Evolutionary conservation across 2,329 filamentous ascomycete species (phyloP).

Genomic region (Scedosporium aurantiacum): DNA sequence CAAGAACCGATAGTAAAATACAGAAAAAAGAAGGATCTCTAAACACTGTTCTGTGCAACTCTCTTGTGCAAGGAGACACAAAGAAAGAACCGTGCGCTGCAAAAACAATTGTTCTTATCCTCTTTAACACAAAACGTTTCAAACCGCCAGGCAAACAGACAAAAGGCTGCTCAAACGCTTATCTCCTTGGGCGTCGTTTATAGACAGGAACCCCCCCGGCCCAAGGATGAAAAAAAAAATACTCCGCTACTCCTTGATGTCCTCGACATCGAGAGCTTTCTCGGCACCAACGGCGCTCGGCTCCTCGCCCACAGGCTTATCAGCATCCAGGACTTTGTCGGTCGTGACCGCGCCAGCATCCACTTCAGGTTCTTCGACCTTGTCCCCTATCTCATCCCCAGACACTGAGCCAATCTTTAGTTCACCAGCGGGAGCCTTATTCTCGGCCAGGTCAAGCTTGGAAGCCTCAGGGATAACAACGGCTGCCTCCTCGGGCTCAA

Average conservation of each 20-base stretch:
- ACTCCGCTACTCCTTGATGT: background rate
- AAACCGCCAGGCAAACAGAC: background rate
- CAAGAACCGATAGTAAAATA: background rate
- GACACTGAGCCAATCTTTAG: background rate
- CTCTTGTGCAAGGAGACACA: no score
- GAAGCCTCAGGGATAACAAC: slow-evolving; percentile 12
- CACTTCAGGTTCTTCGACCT: background rate
- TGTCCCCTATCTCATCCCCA: background rate
- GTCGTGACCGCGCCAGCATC: background rate
- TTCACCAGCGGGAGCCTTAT: slow-evolving; percentile 6
- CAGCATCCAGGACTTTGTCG: background rate
- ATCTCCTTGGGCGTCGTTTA: background rate
- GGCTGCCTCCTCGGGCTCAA: background rate
- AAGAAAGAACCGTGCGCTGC: no score
- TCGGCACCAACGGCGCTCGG: background rate
- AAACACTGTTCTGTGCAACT: no score
- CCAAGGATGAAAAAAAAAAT: no score
- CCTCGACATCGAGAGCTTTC: background rate
- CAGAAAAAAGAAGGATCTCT: background rate
- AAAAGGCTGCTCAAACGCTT: background rate
- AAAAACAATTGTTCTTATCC: no score
- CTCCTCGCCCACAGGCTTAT: background rate
- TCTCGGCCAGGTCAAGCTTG: slow-evolving; percentile 8
- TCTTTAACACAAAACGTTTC: no score
- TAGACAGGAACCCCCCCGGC: no score